Percentiles rank a stretch among this genome's conserved stretches.
These are phyloP conservation scores for Wallacemonas collosoma DNA, from an alignment of 208 protist genomes.

Conservation along the genomic window DNA sequence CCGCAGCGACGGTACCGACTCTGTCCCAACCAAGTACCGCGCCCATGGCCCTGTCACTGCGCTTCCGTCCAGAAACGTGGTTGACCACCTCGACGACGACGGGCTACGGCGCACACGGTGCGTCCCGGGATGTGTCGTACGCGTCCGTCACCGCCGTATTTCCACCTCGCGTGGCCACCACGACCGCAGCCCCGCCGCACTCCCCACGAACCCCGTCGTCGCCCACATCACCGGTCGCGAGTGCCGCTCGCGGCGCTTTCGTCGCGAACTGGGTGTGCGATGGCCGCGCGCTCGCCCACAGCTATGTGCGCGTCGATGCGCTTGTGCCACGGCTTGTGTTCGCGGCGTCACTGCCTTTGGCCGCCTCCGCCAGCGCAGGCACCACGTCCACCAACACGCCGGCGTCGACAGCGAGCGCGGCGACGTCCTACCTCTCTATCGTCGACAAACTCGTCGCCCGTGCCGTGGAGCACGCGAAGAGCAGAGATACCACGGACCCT, in stretches of 20 bases:
- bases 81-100: conserved; percentile 2
- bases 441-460: conserved; percentile 10
- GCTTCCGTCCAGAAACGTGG: conserved; percentile 15
- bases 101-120: conserved; percentile 12
- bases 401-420: background rate
- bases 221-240: background rate
- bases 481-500: background rate
- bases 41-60: background rate
- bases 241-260: conserved; percentile 1
- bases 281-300: conserved; percentile 12
- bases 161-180: background rate
- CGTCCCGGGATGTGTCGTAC: background rate
- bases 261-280: background rate
- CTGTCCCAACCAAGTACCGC: background rate
- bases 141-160: conserved; percentile 4
- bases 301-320: conserved; percentile 32
- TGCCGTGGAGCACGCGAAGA: background rate
- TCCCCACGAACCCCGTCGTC: background rate
- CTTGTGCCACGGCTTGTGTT: conserved; percentile 19
- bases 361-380: background rate
- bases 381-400: conserved; percentile 16
- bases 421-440: conserved; percentile 14
- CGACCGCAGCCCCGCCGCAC: background rate
- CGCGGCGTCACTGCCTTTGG: conserved; percentile 13
- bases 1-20: background rate